A percentile compares a stretch with the other conserved stretches of the same genome.
Conservation (phyloP, 495 filamentous ascomycete species). For the Thermothielavioides terrestris region DNA sequence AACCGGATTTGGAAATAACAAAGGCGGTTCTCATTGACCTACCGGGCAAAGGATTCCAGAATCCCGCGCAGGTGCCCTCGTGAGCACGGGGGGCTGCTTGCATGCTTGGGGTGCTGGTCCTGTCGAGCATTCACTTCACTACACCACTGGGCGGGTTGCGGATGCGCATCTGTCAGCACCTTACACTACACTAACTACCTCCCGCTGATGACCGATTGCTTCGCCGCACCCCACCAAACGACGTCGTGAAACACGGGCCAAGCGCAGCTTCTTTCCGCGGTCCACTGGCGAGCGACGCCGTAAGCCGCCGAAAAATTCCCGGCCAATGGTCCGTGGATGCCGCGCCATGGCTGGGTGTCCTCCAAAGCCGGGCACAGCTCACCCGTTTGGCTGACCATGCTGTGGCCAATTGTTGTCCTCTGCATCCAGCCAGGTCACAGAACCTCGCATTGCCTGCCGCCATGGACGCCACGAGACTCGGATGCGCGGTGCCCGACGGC, state of each 20-base stretch:
- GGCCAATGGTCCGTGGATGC: background rate
- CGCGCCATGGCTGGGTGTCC: background rate
- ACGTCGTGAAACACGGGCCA: background rate
- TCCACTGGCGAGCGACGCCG: background rate
- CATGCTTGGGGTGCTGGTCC: background rate
- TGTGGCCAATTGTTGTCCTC: background rate
- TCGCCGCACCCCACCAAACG: background rate
- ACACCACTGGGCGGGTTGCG: no score
- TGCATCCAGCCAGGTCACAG: background rate
- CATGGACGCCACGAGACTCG: background rate
- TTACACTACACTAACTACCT: no score
- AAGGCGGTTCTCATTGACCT: no score
- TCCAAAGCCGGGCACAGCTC: background rate
- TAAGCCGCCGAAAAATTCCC: background rate
- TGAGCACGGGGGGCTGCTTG: background rate
- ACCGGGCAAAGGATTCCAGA: background rate
- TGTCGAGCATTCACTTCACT: background rate
- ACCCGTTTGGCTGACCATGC: background rate
- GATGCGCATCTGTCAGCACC: background rate
- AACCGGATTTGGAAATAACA: no score
- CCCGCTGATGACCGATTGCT: no score
- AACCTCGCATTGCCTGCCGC: background rate
- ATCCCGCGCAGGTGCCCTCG: background rate
- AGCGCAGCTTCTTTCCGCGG: background rate
- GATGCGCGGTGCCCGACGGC: background rate